Percentiles rank a stretch among this genome's conserved stretches.
Conservation (phyloP, 192 early-diverging fungal species). For the Phlyctochytrium planicorne region DNA sequence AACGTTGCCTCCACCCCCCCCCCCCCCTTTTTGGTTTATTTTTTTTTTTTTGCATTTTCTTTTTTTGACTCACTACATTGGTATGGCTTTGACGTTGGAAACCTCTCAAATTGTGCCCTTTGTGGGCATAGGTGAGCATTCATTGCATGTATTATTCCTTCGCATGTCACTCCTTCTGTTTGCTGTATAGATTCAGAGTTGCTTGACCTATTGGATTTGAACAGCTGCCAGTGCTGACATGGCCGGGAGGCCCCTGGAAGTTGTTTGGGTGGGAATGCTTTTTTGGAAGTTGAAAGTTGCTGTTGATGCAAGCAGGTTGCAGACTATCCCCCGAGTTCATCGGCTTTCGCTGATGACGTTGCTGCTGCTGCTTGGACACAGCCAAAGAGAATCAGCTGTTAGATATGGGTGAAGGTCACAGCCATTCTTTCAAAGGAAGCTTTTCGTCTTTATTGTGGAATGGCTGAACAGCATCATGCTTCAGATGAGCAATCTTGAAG, state of each 20-base stretch:
- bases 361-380: too few relatives aligned
- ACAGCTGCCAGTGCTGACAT: not conserved
- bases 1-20: not conserved
- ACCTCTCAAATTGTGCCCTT: conserved; percentile 24
- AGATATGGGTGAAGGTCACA: too few relatives aligned
- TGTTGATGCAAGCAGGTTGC: too few relatives aligned
- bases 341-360: too few relatives aligned
- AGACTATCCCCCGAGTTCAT: too few relatives aligned
- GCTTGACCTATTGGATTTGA: not conserved
- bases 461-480: too few relatives aligned
- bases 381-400: too few relatives aligned
- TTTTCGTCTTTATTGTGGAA: too few relatives aligned
- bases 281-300: too few relatives aligned
- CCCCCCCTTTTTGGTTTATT: too few relatives aligned
- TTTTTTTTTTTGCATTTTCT: not conserved
- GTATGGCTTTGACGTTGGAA: conserved; percentile 4
- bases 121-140: conserved; percentile 18
- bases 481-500: too few relatives aligned
- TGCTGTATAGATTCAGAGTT: not conserved
- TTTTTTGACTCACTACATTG: not conserved
- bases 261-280: not conserved
- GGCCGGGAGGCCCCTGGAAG: not conserved
- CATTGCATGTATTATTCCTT: not conserved
- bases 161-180: not conserved
- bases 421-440: too few relatives aligned